These are phyloP conservation scores for Kondoa malvinella DNA, from an alignment of 768 basidiomycete genomes.

Conservation along the genomic window DNA sequence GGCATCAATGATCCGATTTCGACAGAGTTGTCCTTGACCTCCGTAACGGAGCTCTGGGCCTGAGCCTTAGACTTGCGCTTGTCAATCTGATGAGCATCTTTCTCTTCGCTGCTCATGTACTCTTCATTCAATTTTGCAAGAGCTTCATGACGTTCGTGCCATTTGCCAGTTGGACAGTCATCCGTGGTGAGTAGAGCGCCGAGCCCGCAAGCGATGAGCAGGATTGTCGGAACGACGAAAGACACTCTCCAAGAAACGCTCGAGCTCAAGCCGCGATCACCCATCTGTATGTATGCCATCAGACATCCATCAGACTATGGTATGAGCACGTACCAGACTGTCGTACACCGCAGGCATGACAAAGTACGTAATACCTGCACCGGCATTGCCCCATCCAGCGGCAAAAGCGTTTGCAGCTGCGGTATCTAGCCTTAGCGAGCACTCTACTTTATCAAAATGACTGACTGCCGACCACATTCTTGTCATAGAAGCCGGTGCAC, in stretches of 20 bases:
- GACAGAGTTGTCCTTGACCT: conserved; percentile 16
- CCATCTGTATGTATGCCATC: background rate
- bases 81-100: conserved; percentile 18
- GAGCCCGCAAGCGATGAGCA: conserved; percentile 39
- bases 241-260: conserved; percentile 43
- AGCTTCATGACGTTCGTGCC: conserved; percentile 38
- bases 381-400: conserved; percentile 42
- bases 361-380: conserved; percentile 40
- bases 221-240: conserved; percentile 45
- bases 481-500: conserved; percentile 44
- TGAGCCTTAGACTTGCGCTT: conserved; percentile 28
- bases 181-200: conserved; percentile 36
- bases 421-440: background rate
- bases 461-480: conserved; percentile 35
- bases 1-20: conserved; percentile 4
- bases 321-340: conserved; percentile 32
- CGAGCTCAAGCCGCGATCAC: conserved; percentile 13
- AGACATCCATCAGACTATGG: conserved; percentile 35
- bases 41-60: conserved; percentile 20
- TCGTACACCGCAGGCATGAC: conserved; percentile 26
- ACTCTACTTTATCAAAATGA: background rate
- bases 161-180: conserved; percentile 43
- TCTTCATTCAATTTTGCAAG: conserved; percentile 24
- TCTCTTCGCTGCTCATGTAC: conserved; percentile 25
- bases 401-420: conserved; percentile 40